A percentile compares a stretch with the other conserved stretches of the same genome.
Evolutionary conservation across 1,284 basidiomycete species (phyloP).

Genomic region (Papiliotrema flavescens): DNA sequence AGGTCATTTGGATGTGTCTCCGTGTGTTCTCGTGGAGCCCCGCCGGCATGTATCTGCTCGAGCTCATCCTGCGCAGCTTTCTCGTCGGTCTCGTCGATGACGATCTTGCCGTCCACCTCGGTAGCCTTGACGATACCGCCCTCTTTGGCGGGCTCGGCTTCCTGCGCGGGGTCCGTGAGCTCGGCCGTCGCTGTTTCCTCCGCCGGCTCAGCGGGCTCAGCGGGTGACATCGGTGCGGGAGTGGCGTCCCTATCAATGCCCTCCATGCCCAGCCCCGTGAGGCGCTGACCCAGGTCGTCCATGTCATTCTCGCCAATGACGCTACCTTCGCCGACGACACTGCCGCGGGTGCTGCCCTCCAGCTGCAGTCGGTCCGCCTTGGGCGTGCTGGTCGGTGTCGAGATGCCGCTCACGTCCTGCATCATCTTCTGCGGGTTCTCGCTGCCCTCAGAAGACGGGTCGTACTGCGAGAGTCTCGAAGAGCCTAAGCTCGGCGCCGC

Average conservation of each 20-base stretch:
- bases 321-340: conserved; percentile 1
- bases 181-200: not conserved
- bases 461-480: conserved; percentile 33
- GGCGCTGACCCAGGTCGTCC: conserved; percentile 1
- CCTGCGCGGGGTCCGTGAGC: not conserved
- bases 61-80: not conserved
- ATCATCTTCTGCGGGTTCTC: conserved; percentile 33
- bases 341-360: conserved; percentile 21
- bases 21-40: not conserved
- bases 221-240: not conserved
- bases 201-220: too few relatives aligned
- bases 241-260: conserved; percentile 1
- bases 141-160: not conserved
- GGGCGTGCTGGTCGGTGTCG: conserved; percentile 42
- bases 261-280: not conserved
- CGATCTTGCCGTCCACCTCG: not conserved
- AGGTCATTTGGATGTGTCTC: not conserved
- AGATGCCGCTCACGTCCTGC: conserved; percentile 41
- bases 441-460: conserved; percentile 22
- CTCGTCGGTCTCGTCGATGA: not conserved
- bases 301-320: conserved; percentile 9
- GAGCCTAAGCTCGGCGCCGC: conserved; percentile 7
- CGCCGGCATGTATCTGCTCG: not conserved
- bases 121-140: not conserved
- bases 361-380: conserved; percentile 32